Base-by-base conservation (phyloP, 345 rosid genomes). In the Adansonia digitata region DNA sequence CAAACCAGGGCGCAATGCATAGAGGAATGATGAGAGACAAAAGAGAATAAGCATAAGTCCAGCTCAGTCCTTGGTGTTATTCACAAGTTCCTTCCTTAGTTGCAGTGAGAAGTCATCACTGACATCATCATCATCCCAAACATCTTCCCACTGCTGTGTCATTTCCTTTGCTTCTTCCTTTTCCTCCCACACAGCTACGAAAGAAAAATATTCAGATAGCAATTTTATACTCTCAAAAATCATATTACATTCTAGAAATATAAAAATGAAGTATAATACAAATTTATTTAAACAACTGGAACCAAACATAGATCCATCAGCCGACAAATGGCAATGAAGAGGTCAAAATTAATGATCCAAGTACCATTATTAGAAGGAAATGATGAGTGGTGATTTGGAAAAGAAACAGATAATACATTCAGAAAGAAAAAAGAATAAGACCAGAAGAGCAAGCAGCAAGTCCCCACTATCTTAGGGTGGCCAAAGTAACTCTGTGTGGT, bases 1-100 rank as follows among this genome's bases (percentile, higher is more conserved):
- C 62, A 57, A 67, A 78, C 69, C 20, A 59, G 46, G 27, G 14
- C 2, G 14, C 8, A 12, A 4, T 14, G 5, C 49, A 62, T 20
- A 62, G 46, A 22, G 29, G 17, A 35, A 29, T 0, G n/a, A 60
- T 29, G n/a, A n/a, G 20, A 2, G 29, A 22, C 29, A n/a, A n/a
- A n/a, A n/a, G n/a, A n/a, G n/a, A 55, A 52, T 20, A 57, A 17
- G 57, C 57, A 27, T 7, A 17, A 27, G 43, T 69, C 46, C 46
- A 31, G 31, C 61, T 86, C 78, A 90, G 59, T 80, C 84, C 84
- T 94, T 90, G 5, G 45, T 55, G 75, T 74, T 79, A 73, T 61
- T 87, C 81, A 91, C 97, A 45, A 94, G 84, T 68, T 94, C 97
- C 87, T 74, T 89, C 85, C 88, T 87, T 77, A 92, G 80, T 88